These are phyloP conservation scores for Blastomyces gilchristii DNA, from an alignment of 2,329 filamentous ascomycete species.

Conservation along the genomic window DNA sequence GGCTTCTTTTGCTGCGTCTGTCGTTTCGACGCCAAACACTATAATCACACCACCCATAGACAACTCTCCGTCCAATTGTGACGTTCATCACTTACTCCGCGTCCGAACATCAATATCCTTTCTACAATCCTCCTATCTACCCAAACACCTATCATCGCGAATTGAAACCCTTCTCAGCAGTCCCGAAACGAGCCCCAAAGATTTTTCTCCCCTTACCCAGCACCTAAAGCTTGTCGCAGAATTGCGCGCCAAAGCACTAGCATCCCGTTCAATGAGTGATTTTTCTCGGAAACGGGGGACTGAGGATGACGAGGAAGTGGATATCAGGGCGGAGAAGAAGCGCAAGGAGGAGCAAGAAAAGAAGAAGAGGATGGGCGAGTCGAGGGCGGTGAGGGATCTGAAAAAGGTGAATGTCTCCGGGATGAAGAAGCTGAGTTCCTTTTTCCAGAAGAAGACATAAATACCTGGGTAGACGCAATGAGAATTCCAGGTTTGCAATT, in stretches of 20 bases:
- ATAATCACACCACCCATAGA: constrained; percentile 27
- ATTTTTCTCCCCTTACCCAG: constrained; percentile 61
- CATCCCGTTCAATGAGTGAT: constrained; percentile 49
- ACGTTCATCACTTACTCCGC: constrained; percentile 36
- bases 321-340: constrained; percentile 64
- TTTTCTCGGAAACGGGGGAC: constrained; percentile 33
- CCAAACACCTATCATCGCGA: constrained; percentile 28
- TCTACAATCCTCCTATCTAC: constrained; percentile 42
- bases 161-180: constrained; percentile 31
- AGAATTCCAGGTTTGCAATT: neutral
- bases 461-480: neutral
- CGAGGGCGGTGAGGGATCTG: constrained; percentile 64
- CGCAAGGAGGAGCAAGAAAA: constrained; percentile 79
- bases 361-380: constrained; percentile 65
- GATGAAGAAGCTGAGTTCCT: constrained; percentile 95
- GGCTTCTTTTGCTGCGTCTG: constrained; percentile 29
- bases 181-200: constrained; percentile 34
- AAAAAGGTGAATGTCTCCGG: constrained; percentile 84
- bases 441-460: constrained; percentile 59
- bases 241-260: constrained; percentile 60
- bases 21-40: constrained; percentile 31
- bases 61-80: constrained; percentile 16
- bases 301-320: constrained; percentile 33
- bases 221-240: constrained; percentile 58
- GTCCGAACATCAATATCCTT: constrained; percentile 42